A percentile compares a stretch with the other conserved stretches of the same genome.
phyloP scores from a whole-genome alignment of 257 asterid genomes.

The Anisodus tanguticus region DNA sequence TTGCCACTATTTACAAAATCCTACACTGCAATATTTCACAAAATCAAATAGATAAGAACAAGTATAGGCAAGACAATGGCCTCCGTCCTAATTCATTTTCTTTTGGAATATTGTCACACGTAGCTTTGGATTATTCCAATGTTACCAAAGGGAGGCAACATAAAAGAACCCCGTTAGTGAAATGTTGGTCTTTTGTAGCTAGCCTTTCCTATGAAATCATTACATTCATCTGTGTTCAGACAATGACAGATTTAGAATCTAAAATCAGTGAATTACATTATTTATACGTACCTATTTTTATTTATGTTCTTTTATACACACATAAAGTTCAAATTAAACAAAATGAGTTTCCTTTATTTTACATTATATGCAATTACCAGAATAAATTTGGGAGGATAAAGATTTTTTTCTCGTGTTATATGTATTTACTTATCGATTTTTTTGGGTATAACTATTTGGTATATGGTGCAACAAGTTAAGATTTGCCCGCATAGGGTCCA shows the following conservation, averaged over 20 bases:
- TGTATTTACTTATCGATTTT: not conserved
- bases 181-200: not conserved
- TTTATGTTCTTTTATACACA: too few relatives aligned
- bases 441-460: too few relatives aligned
- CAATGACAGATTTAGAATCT: not conserved
- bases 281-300: too few relatives aligned
- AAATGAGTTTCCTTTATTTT: not conserved
- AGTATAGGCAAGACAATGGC: slow-evolving; percentile 30
- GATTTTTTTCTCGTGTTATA: not conserved
- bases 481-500: too few relatives aligned
- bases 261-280: not conserved
- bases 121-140: slow-evolving; percentile 16
- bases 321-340: not conserved
- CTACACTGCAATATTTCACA: too few relatives aligned
- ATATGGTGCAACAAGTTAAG: too few relatives aligned
- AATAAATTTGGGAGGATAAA: not conserved
- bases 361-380: not conserved
- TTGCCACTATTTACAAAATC: not conserved
- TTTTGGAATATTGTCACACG: not conserved
- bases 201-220: not conserved
- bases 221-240: not conserved
- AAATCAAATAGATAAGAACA: slow-evolving; percentile 29
- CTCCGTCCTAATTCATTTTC: slow-evolving; percentile 30
- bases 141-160: not conserved
- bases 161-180: slow-evolving; percentile 16